Evolutionary conservation across 768 basidiomycete species (phyloP), one percentile per base, ranked within the genome.

Genomic region (Lepiota venenata): DNA sequence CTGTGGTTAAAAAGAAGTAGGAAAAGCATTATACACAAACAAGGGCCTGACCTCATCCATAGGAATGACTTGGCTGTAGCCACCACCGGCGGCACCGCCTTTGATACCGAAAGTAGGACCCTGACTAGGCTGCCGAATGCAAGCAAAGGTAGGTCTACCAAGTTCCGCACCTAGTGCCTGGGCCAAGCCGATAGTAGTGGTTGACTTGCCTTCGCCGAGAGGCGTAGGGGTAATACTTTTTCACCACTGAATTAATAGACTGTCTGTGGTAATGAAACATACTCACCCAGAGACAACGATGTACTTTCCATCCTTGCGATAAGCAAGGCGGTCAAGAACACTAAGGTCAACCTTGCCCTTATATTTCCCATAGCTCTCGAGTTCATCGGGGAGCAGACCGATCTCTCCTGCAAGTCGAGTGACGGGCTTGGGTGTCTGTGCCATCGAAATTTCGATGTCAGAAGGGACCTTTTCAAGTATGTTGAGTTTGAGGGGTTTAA

Each of bases 81-180:
- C 96, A 57, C 96, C 96, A 38, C 97, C 96, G 40, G 96, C 96
- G 36, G 96, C 96, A 63, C 96, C 97, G 61, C 96, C 96, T 72
- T 99, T 99, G 77, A 99, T 97, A 61, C 96, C 96, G 67, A 98
- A 99, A 0, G 96, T 98, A 32, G 96, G 96, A 11, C 97, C 96
- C 71, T 99, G 96, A 73, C 93, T 94, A 3, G 97, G 97, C 67
- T 99, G 97, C 52, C 96, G 88, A 20, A 98, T 94, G 68, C 94
- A 97, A 43, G 97, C 96, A 69, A 97, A 98, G 9, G 93, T 82
- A 29, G 92, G 88, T 52, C 95, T 92, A 55, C 87, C 86, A 35
- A 98, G 83, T 68, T 97, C 93, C 43, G 95, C 97, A 40, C 93
- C 93, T 55, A 99, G 80, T 29, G 96, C 96, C 67, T 99, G 96